A percentile compares a stretch with the other conserved stretches of the same genome.
These are phyloP conservation scores for Blastobotrys elegans DNA, from an alignment of 1,139 yeast species.

Conservation along the genomic window DNA sequence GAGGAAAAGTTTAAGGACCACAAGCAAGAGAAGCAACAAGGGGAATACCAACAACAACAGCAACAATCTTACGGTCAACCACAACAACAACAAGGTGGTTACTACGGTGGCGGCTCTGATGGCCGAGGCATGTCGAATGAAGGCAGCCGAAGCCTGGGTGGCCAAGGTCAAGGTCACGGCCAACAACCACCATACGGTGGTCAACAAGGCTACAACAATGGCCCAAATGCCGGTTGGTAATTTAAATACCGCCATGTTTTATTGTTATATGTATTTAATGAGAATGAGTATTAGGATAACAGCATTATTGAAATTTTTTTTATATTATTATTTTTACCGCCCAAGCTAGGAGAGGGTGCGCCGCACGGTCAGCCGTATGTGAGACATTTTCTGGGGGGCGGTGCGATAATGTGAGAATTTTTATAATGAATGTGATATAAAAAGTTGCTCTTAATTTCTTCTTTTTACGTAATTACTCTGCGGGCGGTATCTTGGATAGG, in stretches of 20 bases:
- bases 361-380: too few relatives aligned
- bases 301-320: neutral
- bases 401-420: too few relatives aligned
- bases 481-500: too few relatives aligned
- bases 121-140: constrained; percentile 1
- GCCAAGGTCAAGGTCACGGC: neutral
- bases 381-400: too few relatives aligned
- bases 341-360: too few relatives aligned
- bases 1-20: constrained; percentile 40
- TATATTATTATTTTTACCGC: neutral
- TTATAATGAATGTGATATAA: too few relatives aligned
- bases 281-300: neutral
- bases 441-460: too few relatives aligned
- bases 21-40: constrained; percentile 19
- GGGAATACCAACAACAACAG: constrained; percentile 26
- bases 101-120: constrained; percentile 5
- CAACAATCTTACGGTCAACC: constrained; percentile 9
- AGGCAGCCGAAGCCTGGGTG: neutral
- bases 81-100: constrained; percentile 6
- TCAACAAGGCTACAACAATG: constrained; percentile 2
- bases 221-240: constrained; percentile 8
- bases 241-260: too few relatives aligned
- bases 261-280: neutral
- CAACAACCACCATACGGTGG: neutral
- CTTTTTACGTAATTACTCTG: too few relatives aligned